phyloP scores from a whole-genome alignment of 2,329 filamentous ascomycete genomes.

The Aulographum hederae region DNA sequence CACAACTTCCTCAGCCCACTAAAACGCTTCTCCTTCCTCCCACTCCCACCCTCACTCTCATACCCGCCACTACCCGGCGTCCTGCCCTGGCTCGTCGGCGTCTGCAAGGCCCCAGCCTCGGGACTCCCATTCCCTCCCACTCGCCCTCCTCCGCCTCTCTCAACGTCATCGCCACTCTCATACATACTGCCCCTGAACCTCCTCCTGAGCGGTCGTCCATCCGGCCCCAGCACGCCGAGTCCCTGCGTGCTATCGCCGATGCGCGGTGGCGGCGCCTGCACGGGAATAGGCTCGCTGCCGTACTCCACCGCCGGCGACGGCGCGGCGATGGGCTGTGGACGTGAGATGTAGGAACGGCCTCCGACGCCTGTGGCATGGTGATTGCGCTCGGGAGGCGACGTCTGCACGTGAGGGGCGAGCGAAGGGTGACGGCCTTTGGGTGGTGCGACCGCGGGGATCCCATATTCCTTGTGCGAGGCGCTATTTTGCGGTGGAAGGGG shows the following conservation, averaged over 20 bases:
- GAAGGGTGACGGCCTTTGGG: no score
- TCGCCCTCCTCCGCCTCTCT: slow-evolving; percentile 14
- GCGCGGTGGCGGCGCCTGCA: neutral
- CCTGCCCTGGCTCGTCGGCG: no score
- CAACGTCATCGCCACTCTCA: slow-evolving; percentile 2
- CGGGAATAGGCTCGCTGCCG: neutral
- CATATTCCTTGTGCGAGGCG: no score
- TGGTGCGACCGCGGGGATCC: no score
- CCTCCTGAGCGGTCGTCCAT: slow-evolving; percentile 1
- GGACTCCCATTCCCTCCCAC: slow-evolving; percentile 4
- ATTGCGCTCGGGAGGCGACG: neutral
- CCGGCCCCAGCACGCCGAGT: neutral
- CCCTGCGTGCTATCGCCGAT: neutral
- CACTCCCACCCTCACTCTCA: no score
- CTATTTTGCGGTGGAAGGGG: no score
- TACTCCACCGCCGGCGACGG: neutral
- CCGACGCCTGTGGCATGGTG: neutral
- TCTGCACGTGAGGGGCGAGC: no score
- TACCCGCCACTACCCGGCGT: no score
- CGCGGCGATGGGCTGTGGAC: neutral
- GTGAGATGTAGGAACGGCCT: neutral
- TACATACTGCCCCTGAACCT: slow-evolving; percentile 1
- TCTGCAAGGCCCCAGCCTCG: neutral
- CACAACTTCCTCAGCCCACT: no score
- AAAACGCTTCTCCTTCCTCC: no score